Evolutionary conservation across 495 filamentous ascomycete species (phyloP).

Genomic region (Paragyromitra xinjiangensis): DNA sequence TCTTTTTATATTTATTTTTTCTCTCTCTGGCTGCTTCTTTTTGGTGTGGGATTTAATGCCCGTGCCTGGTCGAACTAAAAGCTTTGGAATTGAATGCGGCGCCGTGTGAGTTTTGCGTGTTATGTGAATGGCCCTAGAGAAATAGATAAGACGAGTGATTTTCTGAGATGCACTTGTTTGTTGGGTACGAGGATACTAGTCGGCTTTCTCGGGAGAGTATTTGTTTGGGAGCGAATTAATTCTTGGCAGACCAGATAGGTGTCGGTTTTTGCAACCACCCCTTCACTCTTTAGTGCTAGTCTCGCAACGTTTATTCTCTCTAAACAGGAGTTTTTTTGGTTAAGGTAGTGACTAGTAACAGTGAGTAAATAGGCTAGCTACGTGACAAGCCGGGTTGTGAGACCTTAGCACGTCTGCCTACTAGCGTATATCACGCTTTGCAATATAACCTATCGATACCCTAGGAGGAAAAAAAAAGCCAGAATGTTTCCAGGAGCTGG

Average conservation of each 20-base stretch:
- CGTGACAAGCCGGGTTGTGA: too few species aligned
- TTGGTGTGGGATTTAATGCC: background rate
- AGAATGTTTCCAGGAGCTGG: too few species aligned
- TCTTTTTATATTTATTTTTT: background rate
- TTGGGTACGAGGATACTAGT: background rate
- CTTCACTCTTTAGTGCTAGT: too few species aligned
- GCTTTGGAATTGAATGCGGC: background rate
- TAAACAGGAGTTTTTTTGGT: too few species aligned
- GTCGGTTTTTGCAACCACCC: too few species aligned
- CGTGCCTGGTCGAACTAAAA: background rate
- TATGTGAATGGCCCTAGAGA: background rate
- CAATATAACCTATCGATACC: too few species aligned
- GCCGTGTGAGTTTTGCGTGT: background rate
- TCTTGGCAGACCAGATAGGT: background rate
- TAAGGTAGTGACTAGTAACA: too few species aligned
- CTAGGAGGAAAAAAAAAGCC: too few species aligned
- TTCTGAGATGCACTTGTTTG: background rate
- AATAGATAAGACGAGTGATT: background rate
- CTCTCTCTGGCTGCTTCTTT: conserved; percentile 8
- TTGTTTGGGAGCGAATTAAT: background rate
- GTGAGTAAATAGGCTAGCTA: too few species aligned
- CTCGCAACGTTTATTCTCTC: too few species aligned
- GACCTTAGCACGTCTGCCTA: too few species aligned
- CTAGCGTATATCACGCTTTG: too few species aligned
- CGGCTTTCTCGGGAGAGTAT: background rate